Evolutionary conservation across 257 asterid species (phyloP).

Genomic region (Nemophila menziesii): DNA sequence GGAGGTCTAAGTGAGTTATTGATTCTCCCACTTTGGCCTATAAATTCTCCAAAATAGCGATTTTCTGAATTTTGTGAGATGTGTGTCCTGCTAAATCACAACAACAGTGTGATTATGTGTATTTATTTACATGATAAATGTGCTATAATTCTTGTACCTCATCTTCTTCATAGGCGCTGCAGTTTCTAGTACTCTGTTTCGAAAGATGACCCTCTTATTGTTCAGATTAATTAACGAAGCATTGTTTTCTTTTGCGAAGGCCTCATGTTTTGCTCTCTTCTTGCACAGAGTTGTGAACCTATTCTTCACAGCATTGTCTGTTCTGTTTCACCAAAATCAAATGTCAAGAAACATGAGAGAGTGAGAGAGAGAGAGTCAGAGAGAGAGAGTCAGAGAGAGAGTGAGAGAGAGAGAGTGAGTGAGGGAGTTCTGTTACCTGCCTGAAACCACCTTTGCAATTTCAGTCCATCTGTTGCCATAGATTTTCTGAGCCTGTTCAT

Average conservation of each 20-base stretch:
- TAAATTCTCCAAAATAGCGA: conserved; percentile 21
- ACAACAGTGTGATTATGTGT: conserved; percentile 8
- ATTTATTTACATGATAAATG: conserved; percentile 5
- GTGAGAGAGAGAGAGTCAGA: not conserved
- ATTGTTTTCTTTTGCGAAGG: conserved; percentile 71
- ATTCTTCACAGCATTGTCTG: conserved; percentile 98
- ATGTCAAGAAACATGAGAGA: not conserved
- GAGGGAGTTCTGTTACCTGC: conserved; percentile 53
- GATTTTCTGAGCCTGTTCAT: conserved; percentile 81
- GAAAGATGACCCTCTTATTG: conserved; percentile 77
- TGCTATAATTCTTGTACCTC: conserved; percentile 34
- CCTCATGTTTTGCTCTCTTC: conserved; percentile 88
- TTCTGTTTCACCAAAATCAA: conserved; percentile 32
- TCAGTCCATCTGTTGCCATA: conserved; percentile 99
- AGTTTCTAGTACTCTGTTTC: conserved; percentile 38
- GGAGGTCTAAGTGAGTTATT: conserved; percentile 52
- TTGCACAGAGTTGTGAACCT: conserved; percentile 93
- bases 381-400: not conserved
- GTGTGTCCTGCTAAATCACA: conserved; percentile 33
- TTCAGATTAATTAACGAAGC: conserved; percentile 51
- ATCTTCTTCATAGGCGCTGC: conserved; percentile 51
- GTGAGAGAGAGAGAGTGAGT: not conserved
- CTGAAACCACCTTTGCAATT: conserved; percentile 97
- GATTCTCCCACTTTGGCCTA: conserved; percentile 30
- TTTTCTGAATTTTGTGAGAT: conserved; percentile 24